Evolutionary conservation across 2,329 filamentous ascomycete species (phyloP).

Genomic region (Xylariaceae sp.): DNA sequence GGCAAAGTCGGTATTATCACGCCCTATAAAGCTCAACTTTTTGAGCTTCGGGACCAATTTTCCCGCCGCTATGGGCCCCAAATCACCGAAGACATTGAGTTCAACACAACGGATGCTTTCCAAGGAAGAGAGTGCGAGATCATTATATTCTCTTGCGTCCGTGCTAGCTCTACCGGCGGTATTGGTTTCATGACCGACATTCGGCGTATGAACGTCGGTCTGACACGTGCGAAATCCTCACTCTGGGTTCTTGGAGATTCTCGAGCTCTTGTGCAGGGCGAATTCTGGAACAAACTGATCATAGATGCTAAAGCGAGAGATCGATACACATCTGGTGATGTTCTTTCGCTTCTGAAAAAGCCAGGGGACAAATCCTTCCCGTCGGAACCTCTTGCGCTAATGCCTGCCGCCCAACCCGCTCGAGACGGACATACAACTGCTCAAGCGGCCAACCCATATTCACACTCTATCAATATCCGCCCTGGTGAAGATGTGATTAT

Average conservation of each 20-base stretch:
- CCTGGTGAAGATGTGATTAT: slow-evolving; percentile 28
- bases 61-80: slow-evolving; percentile 66
- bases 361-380: slow-evolving; percentile 37
- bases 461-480: slow-evolving; percentile 1
- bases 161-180: slow-evolving; percentile 85
- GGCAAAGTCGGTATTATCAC: slow-evolving; percentile 96
- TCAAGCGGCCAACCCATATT: background rate
- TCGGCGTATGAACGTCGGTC: slow-evolving; percentile 97
- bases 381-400: slow-evolving; percentile 10
- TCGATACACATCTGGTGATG: slow-evolving; percentile 69
- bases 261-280: slow-evolving; percentile 76
- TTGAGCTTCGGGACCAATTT: slow-evolving; percentile 76
- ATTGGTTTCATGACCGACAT: slow-evolving; percentile 99
- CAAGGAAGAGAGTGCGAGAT: slow-evolving; percentile 96
- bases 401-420: slow-evolving; percentile 1
- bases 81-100: slow-evolving; percentile 81
- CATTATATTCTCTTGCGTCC: slow-evolving; percentile 98
- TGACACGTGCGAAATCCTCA: slow-evolving; percentile 94
- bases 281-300: slow-evolving; percentile 88
- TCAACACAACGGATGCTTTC: slow-evolving; percentile 98
- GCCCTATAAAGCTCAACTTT: slow-evolving; percentile 91
- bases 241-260: slow-evolving; percentile 96
- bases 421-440: background rate
- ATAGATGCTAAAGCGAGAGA: slow-evolving; percentile 73
- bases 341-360: slow-evolving; percentile 48